A percentile compares a stretch with the other conserved stretches of the same genome.
phyloP scores from a whole-genome alignment of 1,284 basidiomycete species.

The Ceratobasidium sp. region DNA sequence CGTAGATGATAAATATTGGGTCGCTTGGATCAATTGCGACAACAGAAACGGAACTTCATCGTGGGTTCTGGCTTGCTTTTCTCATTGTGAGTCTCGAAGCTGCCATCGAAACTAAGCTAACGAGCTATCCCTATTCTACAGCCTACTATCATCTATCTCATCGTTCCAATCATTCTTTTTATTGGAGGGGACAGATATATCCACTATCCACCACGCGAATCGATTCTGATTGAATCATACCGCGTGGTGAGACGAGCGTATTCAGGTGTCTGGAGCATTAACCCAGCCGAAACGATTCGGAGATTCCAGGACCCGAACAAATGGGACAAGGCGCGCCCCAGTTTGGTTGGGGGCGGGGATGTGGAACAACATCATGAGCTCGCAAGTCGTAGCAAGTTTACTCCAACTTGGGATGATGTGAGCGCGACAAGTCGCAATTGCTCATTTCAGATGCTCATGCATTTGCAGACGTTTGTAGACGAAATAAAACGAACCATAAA shows the following conservation, averaged over 20 bases:
- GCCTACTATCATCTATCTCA: conserved; percentile 54
- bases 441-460: neutral
- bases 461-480: conserved; percentile 55
- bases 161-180: conserved; percentile 59
- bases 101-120: too few species aligned
- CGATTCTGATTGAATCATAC: conserved; percentile 54
- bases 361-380: conserved; percentile 9
- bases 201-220: conserved; percentile 60
- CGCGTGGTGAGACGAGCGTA: conserved; percentile 53
- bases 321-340: conserved; percentile 57
- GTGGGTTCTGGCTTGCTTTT: conserved; percentile 59
- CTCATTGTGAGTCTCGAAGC: conserved; percentile 52
- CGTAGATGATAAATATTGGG: conserved; percentile 61
- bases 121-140: neutral
- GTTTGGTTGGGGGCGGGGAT: conserved; percentile 6
- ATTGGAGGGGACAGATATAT: conserved; percentile 59
- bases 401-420: conserved; percentile 49
- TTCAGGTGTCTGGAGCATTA: conserved; percentile 54
- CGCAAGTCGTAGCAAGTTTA: neutral
- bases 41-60: conserved; percentile 55
- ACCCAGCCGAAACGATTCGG: conserved; percentile 54
- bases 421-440: neutral
- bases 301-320: conserved; percentile 55
- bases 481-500: conserved; percentile 62
- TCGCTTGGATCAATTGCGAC: conserved; percentile 59